phyloP scores from a whole-genome alignment of 768 basidiomycete species.

The Termitomyces sp. region DNA sequence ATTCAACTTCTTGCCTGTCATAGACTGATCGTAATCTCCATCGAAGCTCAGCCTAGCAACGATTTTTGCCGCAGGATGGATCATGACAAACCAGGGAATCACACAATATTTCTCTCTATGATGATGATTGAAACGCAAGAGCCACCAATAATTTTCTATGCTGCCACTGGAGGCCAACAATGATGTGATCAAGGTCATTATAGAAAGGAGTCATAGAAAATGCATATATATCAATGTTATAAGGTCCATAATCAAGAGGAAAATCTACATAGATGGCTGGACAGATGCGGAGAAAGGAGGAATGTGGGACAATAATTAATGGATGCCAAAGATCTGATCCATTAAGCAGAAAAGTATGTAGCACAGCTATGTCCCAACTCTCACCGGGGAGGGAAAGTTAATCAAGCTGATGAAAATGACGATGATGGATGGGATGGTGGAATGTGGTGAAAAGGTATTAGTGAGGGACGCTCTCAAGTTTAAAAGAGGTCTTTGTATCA shows the following conservation, averaged over 20 bases:
- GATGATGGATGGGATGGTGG: background rate
- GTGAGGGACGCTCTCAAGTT: conserved; percentile 59
- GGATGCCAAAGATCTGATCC: conserved; percentile 37
- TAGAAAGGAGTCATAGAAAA: too few species aligned
- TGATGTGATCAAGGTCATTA: background rate
- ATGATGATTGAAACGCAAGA: conserved; percentile 13
- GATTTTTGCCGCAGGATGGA: conserved; percentile 45
- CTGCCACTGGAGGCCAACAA: background rate
- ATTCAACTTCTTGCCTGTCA: conserved; percentile 78
- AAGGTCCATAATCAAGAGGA: conserved; percentile 11
- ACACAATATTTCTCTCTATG: background rate
- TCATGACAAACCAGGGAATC: conserved; percentile 59
- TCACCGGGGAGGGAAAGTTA: conserved; percentile 4
- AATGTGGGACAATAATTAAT: conserved; percentile 29
- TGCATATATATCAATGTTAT: conserved; percentile 26
- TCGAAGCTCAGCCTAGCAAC: conserved; percentile 57
- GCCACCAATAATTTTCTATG: conserved; percentile 8
- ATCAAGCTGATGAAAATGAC: background rate
- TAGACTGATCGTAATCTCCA: conserved; percentile 73
- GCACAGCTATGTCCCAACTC: conserved; percentile 9
- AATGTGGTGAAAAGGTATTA: background rate
- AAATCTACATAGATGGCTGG: conserved; percentile 3
- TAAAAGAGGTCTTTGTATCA: conserved; percentile 70
- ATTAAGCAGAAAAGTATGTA: conserved; percentile 15
- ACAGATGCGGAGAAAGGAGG: conserved; percentile 18